Percentiles rank a stretch among this genome's conserved stretches.
Evolutionary conservation across 2,329 filamentous ascomycete species (phyloP).

Genomic region (Trichoderma breve): DNA sequence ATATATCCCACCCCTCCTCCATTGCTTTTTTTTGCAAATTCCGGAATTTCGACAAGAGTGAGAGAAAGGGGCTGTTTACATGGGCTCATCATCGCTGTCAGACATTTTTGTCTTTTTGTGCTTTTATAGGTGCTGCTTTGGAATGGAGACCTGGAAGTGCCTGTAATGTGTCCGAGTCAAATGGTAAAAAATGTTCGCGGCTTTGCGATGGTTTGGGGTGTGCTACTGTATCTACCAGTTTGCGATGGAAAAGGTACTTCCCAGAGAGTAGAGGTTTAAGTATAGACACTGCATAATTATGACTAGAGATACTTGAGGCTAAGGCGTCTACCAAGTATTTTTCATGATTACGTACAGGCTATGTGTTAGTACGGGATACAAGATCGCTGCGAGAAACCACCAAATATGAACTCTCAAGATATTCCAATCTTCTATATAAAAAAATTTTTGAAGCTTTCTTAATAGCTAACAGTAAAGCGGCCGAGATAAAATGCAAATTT

Average conservation of each 20-base stretch:
- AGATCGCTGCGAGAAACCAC: too few species aligned
- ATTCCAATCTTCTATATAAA: too few species aligned
- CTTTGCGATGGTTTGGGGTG: not conserved
- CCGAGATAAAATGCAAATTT: not conserved
- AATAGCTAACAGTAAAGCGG: not conserved
- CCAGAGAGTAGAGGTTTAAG: not conserved
- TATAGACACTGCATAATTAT: not conserved
- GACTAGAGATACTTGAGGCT: not conserved
- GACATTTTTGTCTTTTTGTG: not conserved
- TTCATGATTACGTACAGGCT: not conserved
- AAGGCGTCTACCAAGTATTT: not conserved
- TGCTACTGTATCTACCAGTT: not conserved
- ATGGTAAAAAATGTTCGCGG: not conserved
- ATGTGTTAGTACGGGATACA: not conserved
- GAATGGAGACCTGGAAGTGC: not conserved
- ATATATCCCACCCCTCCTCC: not conserved
- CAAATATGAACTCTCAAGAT: not conserved
- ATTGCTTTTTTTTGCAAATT: not conserved
- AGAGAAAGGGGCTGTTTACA: not conserved
- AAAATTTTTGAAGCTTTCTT: not conserved
- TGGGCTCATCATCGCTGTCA: constrained; percentile 12
- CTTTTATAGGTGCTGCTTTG: not conserved
- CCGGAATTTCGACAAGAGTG: too few species aligned
- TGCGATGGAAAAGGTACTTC: not conserved
- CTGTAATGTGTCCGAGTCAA: not conserved